Conservation (phyloP, 208 protist species). For the Angomonas deanei region DNA sequence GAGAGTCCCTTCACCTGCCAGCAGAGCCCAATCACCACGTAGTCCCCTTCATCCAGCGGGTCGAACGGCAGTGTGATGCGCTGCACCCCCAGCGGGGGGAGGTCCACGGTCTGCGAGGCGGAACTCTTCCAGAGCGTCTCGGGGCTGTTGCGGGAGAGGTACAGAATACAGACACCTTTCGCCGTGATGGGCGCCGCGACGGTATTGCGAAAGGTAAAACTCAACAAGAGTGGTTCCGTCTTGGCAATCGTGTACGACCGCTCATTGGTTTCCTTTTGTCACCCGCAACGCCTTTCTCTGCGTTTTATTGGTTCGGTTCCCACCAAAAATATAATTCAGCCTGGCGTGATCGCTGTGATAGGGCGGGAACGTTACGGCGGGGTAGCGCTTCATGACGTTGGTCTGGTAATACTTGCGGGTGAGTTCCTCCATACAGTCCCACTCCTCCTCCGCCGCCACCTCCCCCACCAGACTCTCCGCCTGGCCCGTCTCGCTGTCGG, state of each 20-base stretch:
- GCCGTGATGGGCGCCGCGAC: slow-evolving; percentile 43
- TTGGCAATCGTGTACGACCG: slow-evolving; percentile 39
- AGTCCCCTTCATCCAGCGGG: slow-evolving; percentile 48
- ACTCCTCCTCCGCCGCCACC: slow-evolving; percentile 43
- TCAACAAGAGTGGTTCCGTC: slow-evolving; percentile 56
- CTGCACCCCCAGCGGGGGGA: slow-evolving; percentile 21
- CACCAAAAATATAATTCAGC: slow-evolving; percentile 1
- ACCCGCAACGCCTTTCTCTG: neutral
- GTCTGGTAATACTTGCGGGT: slow-evolving; percentile 15
- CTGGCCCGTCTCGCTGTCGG: slow-evolving; percentile 38
- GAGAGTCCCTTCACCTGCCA: slow-evolving; percentile 52
- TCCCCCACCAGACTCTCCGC: slow-evolving; percentile 28
- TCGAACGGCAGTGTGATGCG: slow-evolving; percentile 52
- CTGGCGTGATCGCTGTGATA: slow-evolving; percentile 8
- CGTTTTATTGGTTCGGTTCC: neutral
- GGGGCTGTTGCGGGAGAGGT: slow-evolving; percentile 37
- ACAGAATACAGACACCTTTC: slow-evolving; percentile 51
- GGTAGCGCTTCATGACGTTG: slow-evolving; percentile 6
- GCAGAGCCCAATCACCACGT: slow-evolving; percentile 70
- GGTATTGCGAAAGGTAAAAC: slow-evolving; percentile 55
- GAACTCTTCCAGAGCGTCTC: slow-evolving; percentile 70
- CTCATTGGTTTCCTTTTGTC: neutral
- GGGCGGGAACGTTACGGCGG: slow-evolving; percentile 16
- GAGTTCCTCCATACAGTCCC: slow-evolving; percentile 59
- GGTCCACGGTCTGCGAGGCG: slow-evolving; percentile 39